Evolutionary conservation across 345 rosid genomes (phyloP).

Genomic region (Citrus hindsii): DNA sequence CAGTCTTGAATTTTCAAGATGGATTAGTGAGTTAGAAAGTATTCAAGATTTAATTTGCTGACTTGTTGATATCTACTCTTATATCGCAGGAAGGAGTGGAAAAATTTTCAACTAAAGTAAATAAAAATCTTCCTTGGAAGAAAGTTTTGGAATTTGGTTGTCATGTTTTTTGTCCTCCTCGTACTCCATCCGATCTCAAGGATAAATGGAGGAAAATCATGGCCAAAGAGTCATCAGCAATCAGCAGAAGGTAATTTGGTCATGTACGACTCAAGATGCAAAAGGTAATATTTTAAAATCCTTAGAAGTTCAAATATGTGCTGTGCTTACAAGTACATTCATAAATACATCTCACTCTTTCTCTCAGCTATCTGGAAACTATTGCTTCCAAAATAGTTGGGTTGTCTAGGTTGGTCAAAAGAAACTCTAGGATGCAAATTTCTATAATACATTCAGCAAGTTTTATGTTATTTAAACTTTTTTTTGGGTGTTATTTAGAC

Average conservation of each 20-base stretch:
- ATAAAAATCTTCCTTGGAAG: constrained; percentile 78
- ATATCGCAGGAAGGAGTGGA: constrained; percentile 59
- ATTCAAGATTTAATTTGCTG: not conserved
- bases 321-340: not conserved
- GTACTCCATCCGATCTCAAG: constrained; percentile 68
- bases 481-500: not conserved
- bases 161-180: constrained; percentile 45
- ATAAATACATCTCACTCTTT: not conserved
- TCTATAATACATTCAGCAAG: not conserved
- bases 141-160: constrained; percentile 70
- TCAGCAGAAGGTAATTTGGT: not conserved
- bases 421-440: not conserved
- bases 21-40: not conserved
- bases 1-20: not conserved
- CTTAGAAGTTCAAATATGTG: not conserved
- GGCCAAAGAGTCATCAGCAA: constrained; percentile 15
- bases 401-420: not conserved
- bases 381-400: not conserved
- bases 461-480: not conserved
- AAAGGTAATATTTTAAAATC: not conserved
- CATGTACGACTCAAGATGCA: not conserved
- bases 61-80: not conserved
- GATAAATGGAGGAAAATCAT: constrained; percentile 71
- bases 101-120: constrained; percentile 32
- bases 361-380: not conserved